Evolutionary conservation across 169 alveolate genomes (phyloP).

Genomic region (Eimeria tenella): DNA sequence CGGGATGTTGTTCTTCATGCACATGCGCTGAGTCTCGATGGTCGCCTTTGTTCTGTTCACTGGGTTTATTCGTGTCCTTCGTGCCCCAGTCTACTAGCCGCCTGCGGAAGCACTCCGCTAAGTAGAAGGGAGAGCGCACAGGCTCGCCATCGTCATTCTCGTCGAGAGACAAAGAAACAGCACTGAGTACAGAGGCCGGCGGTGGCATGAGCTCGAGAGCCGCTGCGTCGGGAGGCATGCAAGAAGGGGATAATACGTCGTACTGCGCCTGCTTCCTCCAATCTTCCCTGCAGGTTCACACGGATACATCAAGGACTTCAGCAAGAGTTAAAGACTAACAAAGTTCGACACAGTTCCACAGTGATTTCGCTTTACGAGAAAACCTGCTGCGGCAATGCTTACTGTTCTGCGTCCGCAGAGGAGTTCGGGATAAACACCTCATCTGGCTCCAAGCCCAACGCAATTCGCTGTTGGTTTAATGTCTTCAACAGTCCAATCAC

Average conservation of each 20-base stretch:
- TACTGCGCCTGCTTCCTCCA: constrained; percentile 72
- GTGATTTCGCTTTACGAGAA: background rate
- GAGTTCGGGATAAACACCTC: constrained; percentile 64
- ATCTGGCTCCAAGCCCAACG: constrained; percentile 59
- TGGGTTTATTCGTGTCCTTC: background rate
- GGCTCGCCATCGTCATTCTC: constrained; percentile 54
- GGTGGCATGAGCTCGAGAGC: constrained; percentile 76
- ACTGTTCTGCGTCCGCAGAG: constrained; percentile 50
- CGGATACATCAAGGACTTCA: background rate
- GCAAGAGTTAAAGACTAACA: too few relatives aligned
- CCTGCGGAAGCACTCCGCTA: constrained; percentile 68
- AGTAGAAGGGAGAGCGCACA: constrained; percentile 70
- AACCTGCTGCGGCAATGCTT: background rate
- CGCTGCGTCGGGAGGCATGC: constrained; percentile 77
- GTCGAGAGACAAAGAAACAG: constrained; percentile 36
- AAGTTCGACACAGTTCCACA: background rate
- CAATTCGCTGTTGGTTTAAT: constrained; percentile 51
- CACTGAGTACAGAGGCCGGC: constrained; percentile 57
- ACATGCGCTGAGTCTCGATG: background rate
- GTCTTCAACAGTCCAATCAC: constrained; percentile 52
- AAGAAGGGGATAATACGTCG: constrained; percentile 71
- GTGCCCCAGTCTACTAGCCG: constrained; percentile 60
- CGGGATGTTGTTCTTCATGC: constrained; percentile 12
- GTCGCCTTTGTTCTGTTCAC: background rate
- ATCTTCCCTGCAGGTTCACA: constrained; percentile 24